phyloP scores from a whole-genome alignment of 2,329 filamentous ascomycete species.

The Fusarium sublunatum region DNA sequence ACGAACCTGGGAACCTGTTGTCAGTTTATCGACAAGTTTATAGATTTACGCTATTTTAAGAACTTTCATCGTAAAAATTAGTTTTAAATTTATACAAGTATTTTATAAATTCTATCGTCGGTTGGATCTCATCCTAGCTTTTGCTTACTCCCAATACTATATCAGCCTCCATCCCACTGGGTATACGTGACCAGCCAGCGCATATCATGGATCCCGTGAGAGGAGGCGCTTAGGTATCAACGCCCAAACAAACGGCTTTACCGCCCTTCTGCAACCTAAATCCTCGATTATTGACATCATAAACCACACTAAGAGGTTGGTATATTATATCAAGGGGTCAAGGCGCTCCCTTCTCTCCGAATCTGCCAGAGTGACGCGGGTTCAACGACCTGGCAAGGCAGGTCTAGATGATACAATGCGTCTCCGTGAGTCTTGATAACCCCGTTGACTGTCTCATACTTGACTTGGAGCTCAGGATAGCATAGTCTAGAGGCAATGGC shows the following conservation, averaged over 20 bases:
- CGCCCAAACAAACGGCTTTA: background rate
- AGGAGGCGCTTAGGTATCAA: too few relatives aligned
- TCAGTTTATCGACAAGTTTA: too few relatives aligned
- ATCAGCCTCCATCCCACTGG: too few relatives aligned
- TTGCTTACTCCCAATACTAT: too few relatives aligned
- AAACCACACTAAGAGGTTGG: background rate
- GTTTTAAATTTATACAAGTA: too few relatives aligned
- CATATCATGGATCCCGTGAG: too few relatives aligned
- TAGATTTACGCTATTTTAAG: too few relatives aligned
- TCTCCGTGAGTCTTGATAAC: slow-evolving; percentile 47
- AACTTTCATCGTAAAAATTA: too few relatives aligned
- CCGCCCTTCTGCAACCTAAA: background rate
- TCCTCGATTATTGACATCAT: too few relatives aligned
- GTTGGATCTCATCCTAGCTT: too few relatives aligned
- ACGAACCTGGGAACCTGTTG: background rate
- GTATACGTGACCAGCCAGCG: too few relatives aligned
- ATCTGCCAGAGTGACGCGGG: slow-evolving; percentile 51
- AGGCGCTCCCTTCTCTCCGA: slow-evolving; percentile 39
- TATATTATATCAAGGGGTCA: background rate
- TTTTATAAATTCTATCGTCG: too few relatives aligned
- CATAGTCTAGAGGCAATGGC: slow-evolving; percentile 8
- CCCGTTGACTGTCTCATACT: slow-evolving; percentile 35
- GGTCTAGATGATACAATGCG: slow-evolving; percentile 47
- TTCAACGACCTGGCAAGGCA: slow-evolving; percentile 49
- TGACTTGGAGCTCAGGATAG: slow-evolving; percentile 38